Evolutionary conservation across 2,329 filamentous ascomycete species (phyloP).

Genomic region (Xylariaceae sp.): DNA sequence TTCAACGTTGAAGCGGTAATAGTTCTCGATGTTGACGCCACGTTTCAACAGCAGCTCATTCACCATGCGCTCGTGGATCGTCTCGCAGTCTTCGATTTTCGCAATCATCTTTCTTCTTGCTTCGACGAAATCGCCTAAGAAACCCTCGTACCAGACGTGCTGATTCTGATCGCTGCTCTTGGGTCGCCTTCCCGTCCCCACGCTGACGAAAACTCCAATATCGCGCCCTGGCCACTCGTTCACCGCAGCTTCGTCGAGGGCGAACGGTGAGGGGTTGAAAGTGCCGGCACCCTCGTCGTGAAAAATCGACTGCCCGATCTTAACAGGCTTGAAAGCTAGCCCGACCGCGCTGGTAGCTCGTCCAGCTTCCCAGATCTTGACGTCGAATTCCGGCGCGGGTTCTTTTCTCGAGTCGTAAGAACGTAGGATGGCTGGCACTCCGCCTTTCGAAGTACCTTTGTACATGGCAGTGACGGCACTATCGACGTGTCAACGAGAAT

Average conservation of each 20-base stretch:
- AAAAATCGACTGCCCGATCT: slow-evolving; percentile 87
- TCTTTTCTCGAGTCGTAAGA: slow-evolving; percentile 95
- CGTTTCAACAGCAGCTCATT: slow-evolving; percentile 69
- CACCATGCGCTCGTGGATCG: slow-evolving; percentile 80
- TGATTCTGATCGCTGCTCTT: slow-evolving; percentile 58
- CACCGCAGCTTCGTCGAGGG: slow-evolving; percentile 80
- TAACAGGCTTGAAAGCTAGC: slow-evolving; percentile 91
- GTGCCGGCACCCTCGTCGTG: slow-evolving; percentile 87
- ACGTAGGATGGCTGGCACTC: slow-evolving; percentile 66
- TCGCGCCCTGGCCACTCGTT: slow-evolving; percentile 96
- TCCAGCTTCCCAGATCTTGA: slow-evolving; percentile 94
- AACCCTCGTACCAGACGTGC: slow-evolving; percentile 88
- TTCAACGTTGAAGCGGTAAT: slow-evolving; percentile 95
- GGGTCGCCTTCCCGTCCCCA: slow-evolving; percentile 85
- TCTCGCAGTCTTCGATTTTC: slow-evolving; percentile 94
- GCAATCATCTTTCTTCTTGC: slow-evolving; percentile 74
- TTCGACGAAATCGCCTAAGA: slow-evolving; percentile 87
- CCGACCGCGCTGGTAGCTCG: slow-evolving; percentile 88
- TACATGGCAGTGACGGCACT: slow-evolving; percentile 89
- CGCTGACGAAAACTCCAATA: slow-evolving; percentile 82
- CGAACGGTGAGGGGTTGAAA: slow-evolving; percentile 81
- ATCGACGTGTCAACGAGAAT: slow-evolving; percentile 15
- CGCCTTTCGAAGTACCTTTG: slow-evolving; percentile 66
- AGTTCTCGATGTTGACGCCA: slow-evolving; percentile 79
- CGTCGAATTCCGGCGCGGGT: slow-evolving; percentile 82